Evolutionary conservation across 2,329 filamentous ascomycete genomes (phyloP).

Genomic region (Beauveria asiatica): DNA sequence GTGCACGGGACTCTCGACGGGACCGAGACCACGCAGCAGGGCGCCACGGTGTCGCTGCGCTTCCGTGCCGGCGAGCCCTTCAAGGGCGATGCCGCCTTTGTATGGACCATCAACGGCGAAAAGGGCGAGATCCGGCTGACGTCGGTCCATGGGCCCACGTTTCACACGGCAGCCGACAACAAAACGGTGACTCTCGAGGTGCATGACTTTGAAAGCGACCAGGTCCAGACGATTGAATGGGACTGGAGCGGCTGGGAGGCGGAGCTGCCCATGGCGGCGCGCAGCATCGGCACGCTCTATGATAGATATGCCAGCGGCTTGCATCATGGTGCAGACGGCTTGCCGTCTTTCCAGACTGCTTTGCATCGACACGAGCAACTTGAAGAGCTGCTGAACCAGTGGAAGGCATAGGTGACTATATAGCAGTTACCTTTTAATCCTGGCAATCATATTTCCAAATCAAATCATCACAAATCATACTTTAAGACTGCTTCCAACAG

Average conservation of each 20-base stretch:
- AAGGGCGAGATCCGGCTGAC: constrained; percentile 40
- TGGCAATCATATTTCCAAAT: too few species aligned
- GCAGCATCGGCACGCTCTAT: constrained; percentile 47
- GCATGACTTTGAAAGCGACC: constrained; percentile 37
- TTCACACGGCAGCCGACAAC: constrained; percentile 26
- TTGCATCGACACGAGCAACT: constrained; percentile 39
- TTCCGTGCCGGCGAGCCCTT: constrained; percentile 42
- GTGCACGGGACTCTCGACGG: constrained; percentile 27
- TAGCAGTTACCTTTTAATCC: too few species aligned
- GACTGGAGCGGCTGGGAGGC: neutral
- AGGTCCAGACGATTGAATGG: constrained; percentile 17
- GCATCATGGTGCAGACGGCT: constrained; percentile 8
- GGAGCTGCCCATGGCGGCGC: constrained; percentile 26
- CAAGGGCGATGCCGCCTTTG: constrained; percentile 33
- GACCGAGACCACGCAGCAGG: constrained; percentile 18
- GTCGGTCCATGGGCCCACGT: constrained; percentile 18
- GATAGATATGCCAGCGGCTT: constrained; percentile 40
- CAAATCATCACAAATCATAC: neutral
- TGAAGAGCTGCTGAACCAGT: constrained; percentile 21
- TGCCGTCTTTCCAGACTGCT: constrained; percentile 33
- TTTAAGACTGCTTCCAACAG: constrained; percentile 26
- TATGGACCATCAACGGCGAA: constrained; percentile 44
- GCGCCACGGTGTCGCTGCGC: constrained; percentile 34
- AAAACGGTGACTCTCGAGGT: constrained; percentile 39
- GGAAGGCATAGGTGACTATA: neutral